Evolutionary conservation across 2,329 filamentous ascomycete genomes (phyloP).

Genomic region (Phyllachora maydis): DNA sequence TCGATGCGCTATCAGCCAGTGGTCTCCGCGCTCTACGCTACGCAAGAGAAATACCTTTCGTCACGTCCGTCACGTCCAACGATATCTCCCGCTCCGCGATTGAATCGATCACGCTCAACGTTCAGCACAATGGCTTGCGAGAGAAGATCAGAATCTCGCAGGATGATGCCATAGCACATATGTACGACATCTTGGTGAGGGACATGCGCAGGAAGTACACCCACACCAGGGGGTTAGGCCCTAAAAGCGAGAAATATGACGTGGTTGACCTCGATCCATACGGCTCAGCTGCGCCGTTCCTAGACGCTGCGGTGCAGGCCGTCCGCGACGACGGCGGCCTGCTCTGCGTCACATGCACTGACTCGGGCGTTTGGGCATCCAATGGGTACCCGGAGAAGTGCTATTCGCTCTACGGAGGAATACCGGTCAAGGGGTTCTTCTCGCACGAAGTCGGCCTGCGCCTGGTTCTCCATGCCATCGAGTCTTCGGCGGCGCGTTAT

Average conservation of each 20-base stretch:
- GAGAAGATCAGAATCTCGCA: constrained; percentile 52
- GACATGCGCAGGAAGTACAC: constrained; percentile 21
- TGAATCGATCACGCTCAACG: constrained; percentile 65
- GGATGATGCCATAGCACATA: constrained; percentile 73
- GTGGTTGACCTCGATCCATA: constrained; percentile 96
- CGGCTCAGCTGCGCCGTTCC: constrained; percentile 77
- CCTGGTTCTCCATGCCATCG: constrained; percentile 65
- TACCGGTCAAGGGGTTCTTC: constrained; percentile 65
- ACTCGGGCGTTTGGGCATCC: constrained; percentile 87
- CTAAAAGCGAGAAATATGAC: constrained; percentile 36
- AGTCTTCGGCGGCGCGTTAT: constrained; percentile 63
- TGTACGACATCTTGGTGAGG: constrained; percentile 54
- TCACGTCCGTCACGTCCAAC: constrained; percentile 69
- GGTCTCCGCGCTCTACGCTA: constrained; percentile 83
- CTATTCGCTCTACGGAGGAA: constrained; percentile 80
- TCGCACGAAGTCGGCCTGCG: constrained; percentile 82
- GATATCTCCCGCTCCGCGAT: constrained; percentile 66
- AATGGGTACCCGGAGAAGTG: constrained; percentile 89
- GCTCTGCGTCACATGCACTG: constrained; percentile 88
- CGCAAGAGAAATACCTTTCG: constrained; percentile 72
- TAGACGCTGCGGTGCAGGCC: constrained; percentile 77
- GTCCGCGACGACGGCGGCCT: constrained; percentile 71
- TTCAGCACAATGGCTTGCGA: constrained; percentile 59
- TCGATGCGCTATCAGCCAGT: constrained; percentile 87
- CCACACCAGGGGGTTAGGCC: too few relatives aligned